A percentile compares a stretch with the other conserved stretches of the same genome.
Conservation (phyloP, 2,329 filamentous ascomycete species). For the Didymella sp. region DNA sequence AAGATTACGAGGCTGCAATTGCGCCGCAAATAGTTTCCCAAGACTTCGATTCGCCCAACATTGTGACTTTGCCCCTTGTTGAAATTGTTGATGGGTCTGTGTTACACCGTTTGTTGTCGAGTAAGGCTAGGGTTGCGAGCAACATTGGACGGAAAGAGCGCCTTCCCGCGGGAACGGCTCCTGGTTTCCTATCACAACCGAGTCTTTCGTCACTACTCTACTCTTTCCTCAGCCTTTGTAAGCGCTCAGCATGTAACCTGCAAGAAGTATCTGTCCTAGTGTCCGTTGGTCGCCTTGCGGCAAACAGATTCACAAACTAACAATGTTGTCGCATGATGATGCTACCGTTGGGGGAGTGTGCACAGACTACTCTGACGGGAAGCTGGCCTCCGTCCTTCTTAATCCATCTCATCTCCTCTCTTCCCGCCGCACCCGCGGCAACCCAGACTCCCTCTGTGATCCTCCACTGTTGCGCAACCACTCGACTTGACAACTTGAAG, state of each 20-base stretch:
- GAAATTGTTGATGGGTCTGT: background rate
- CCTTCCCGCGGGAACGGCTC: background rate
- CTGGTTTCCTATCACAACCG: background rate
- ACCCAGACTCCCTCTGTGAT: background rate
- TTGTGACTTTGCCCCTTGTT: background rate
- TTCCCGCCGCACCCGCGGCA: constrained; percentile 19
- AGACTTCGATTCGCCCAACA: background rate
- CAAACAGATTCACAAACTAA: no score
- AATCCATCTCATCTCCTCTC: background rate
- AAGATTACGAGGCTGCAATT: background rate
- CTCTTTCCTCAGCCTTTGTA: background rate
- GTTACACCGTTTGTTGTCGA: background rate
- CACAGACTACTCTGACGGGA: background rate
- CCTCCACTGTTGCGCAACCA: background rate
- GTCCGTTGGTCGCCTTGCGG: no score
- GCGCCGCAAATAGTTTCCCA: background rate
- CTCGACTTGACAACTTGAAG: background rate
- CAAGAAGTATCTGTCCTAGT: background rate
- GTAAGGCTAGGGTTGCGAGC: background rate
- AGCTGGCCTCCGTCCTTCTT: background rate
- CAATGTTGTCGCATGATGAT: no score
- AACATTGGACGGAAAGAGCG: background rate
- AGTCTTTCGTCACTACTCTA: background rate
- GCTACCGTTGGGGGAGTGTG: background rate
- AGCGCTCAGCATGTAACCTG: background rate